Percentiles rank a stretch among this genome's conserved stretches.
These are phyloP conservation scores for Spongispora temasekensis DNA, from an alignment of 1,284 basidiomycete species.

Conservation along the genomic window DNA sequence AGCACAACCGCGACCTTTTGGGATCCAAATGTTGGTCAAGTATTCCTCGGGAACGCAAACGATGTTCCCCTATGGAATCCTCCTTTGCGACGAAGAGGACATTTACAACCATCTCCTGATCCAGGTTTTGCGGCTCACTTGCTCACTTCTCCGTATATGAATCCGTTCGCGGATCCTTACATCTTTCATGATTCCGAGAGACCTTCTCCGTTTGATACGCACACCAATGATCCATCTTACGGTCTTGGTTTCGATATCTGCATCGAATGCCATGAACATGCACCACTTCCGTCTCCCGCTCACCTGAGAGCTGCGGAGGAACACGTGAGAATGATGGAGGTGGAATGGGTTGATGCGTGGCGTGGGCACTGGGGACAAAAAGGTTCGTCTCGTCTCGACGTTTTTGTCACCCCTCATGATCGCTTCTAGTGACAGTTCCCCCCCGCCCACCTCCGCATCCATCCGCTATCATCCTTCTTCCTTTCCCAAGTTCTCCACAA, in stretches of 20 bases:
- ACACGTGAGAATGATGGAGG: conserved; percentile 1
- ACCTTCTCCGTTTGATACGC: conserved; percentile 51
- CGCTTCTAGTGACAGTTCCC: background rate
- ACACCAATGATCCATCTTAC: conserved; percentile 58
- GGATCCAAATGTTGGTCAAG: conserved; percentile 59
- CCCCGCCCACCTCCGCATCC: background rate
- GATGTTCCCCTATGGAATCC: conserved; percentile 59
- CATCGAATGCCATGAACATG: conserved; percentile 82
- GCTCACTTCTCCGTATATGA: conserved; percentile 9
- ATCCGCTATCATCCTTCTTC: background rate
- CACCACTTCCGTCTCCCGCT: conserved; percentile 58
- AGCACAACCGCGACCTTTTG: conserved; percentile 46
- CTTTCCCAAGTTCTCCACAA: background rate
- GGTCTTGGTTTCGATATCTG: conserved; percentile 78
- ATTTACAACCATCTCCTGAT: background rate
- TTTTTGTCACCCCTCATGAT: too few relatives aligned
- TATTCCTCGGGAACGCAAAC: conserved; percentile 76
- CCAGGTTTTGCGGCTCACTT: conserved; percentile 1
- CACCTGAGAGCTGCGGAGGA: background rate
- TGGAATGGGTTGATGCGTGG: background rate
- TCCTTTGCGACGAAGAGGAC: conserved; percentile 9
- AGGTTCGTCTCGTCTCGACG: background rate
- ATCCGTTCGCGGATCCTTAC: conserved; percentile 17
- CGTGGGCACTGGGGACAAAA: background rate
- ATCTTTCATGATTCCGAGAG: conserved; percentile 21